Evolutionary conservation across 495 filamentous ascomycete species (phyloP).

Genomic region (Neurospora sublineolata): DNA sequence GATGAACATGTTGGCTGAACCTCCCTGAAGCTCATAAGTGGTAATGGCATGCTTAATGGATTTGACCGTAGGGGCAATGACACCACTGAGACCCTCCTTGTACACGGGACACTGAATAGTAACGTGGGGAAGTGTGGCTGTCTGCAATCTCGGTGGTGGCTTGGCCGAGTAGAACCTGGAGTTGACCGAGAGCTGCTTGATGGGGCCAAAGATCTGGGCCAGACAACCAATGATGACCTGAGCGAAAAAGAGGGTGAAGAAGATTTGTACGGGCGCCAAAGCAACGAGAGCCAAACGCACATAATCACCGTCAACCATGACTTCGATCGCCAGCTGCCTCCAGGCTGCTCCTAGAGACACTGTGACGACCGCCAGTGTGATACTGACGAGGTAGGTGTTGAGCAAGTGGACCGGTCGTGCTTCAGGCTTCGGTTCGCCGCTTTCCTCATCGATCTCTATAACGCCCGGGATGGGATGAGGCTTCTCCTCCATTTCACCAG

Average conservation of each 20-base stretch:
- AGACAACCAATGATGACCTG: constrained; percentile 66
- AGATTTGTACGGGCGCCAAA: constrained; percentile 59
- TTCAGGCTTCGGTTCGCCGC: constrained; percentile 50
- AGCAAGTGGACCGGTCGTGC: constrained; percentile 52
- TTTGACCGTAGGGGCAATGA: constrained; percentile 57
- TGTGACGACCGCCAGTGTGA: constrained; percentile 52
- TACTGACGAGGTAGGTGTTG: constrained; percentile 53
- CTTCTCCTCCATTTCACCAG: constrained; percentile 42
- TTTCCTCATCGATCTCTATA: constrained; percentile 58
- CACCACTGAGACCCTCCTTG: constrained; percentile 54
- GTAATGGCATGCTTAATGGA: constrained; percentile 65
- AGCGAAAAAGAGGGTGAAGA: constrained; percentile 68
- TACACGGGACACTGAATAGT: constrained; percentile 66
- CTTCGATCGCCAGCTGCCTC: constrained; percentile 54
- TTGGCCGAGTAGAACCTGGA: constrained; percentile 68
- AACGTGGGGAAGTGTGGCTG: constrained; percentile 47
- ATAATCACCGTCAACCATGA: constrained; percentile 50
- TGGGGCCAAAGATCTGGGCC: constrained; percentile 62
- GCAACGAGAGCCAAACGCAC: constrained; percentile 49
- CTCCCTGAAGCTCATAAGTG: constrained; percentile 70
- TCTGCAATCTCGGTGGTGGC: constrained; percentile 46
- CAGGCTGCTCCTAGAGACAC: constrained; percentile 55
- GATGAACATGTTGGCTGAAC: constrained; percentile 70
- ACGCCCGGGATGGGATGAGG: constrained; percentile 24
- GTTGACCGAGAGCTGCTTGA: constrained; percentile 59